Conservation (phyloP, 2,329 filamentous ascomycete genomes). For the Alternaria brassicicola region DNA sequence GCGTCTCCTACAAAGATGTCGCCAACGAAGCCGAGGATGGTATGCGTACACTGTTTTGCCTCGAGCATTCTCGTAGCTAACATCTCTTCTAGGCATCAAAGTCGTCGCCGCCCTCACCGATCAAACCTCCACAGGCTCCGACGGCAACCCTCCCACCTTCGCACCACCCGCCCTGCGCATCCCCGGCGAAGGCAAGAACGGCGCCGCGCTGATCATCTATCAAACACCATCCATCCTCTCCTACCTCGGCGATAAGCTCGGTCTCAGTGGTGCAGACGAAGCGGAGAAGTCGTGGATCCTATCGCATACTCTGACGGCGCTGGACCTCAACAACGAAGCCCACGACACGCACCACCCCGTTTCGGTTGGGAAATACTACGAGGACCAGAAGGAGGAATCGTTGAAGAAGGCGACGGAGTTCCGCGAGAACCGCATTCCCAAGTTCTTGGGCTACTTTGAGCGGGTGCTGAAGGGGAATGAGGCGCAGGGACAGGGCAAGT, state of each 20-base stretch:
- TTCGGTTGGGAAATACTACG: constrained; percentile 65
- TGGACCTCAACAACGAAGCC: constrained; percentile 74
- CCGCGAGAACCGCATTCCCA: constrained; percentile 68
- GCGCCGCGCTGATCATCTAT: constrained; percentile 63
- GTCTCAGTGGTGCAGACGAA: constrained; percentile 60
- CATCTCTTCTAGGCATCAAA: constrained; percentile 46
- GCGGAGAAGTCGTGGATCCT: constrained; percentile 64
- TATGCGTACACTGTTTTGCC: background rate
- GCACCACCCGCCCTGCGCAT: constrained; percentile 70
- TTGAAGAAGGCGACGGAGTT: constrained; percentile 64
- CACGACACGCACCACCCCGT: constrained; percentile 81
- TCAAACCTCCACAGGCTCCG: constrained; percentile 55
- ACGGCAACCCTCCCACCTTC: constrained; percentile 67
- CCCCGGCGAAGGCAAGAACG: constrained; percentile 57
- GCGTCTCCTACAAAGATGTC: constrained; percentile 68
- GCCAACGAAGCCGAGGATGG: constrained; percentile 58
- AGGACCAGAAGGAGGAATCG: constrained; percentile 75
- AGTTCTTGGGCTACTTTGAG: constrained; percentile 75
- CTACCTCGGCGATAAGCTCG: constrained; percentile 69
- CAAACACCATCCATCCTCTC: constrained; percentile 76
- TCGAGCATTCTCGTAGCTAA: background rate
- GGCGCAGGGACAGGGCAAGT: constrained; percentile 63
- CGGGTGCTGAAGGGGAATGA: constrained; percentile 65
- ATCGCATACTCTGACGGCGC: constrained; percentile 68
- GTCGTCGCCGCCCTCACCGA: constrained; percentile 58